phyloP scores from a whole-genome alignment of 2,329 filamentous ascomycete genomes.

The Emericellopsis atlantica region DNA sequence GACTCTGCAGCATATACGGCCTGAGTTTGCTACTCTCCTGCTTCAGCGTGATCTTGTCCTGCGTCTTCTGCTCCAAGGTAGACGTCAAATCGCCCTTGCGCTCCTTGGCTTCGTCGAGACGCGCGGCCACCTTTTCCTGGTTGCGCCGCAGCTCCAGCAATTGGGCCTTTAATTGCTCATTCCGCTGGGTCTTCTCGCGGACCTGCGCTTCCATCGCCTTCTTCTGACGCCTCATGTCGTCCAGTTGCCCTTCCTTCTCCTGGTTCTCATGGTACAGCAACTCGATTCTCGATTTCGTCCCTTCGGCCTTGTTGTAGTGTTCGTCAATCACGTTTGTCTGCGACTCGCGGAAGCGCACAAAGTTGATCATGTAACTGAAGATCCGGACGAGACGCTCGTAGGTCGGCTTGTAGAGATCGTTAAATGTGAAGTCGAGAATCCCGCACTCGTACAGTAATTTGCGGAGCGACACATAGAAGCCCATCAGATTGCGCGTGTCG shows the following conservation, averaged over 20 bases:
- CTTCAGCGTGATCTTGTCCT: slow-evolving; percentile 55
- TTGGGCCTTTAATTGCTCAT: slow-evolving; percentile 74
- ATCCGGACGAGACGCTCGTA: slow-evolving; percentile 87
- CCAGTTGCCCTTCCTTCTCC: slow-evolving; percentile 66
- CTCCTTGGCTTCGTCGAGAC: slow-evolving; percentile 70
- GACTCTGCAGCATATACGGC: slow-evolving; percentile 85
- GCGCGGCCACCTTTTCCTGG: slow-evolving; percentile 72
- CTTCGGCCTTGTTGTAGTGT: slow-evolving; percentile 84
- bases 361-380: slow-evolving; percentile 97
- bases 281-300: slow-evolving; percentile 79
- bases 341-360: slow-evolving; percentile 90
- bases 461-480: slow-evolving; percentile 78
- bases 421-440: slow-evolving; percentile 86
- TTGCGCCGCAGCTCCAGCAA: slow-evolving; percentile 69
- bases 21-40: slow-evolving; percentile 82
- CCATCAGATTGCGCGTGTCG: slow-evolving; percentile 90
- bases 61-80: slow-evolving; percentile 58
- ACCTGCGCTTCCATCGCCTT: slow-evolving; percentile 71
- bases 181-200: slow-evolving; percentile 72
- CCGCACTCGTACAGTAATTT: slow-evolving; percentile 77
- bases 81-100: slow-evolving; percentile 68
- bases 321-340: slow-evolving; percentile 84
- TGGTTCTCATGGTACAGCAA: slow-evolving; percentile 76
- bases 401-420: slow-evolving; percentile 82
- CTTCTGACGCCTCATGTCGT: slow-evolving; percentile 70